Base-by-base conservation (phyloP, 345 rosid genomes). In the Gossypium rotundifolium region DNA sequence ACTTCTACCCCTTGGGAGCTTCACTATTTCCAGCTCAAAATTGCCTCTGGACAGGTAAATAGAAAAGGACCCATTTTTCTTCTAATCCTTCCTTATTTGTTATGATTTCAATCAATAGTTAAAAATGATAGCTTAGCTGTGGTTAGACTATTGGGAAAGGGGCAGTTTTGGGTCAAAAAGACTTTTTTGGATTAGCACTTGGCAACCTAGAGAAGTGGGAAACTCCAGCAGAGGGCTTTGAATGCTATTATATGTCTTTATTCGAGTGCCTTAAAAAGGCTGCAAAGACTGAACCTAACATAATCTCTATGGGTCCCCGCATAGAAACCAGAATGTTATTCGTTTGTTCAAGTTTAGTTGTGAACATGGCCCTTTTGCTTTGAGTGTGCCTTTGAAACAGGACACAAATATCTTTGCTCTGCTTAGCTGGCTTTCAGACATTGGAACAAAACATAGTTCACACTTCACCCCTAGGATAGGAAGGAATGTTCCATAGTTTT, bases 31-130 rank as follows among this genome's bases (percentile, higher is more conserved):
- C 94, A 84, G 87, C 98, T 93, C 74, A 84, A 78, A 38, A 72
- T 95, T 45, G 94, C 97, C 74, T 86, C 98, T 42, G 98, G 98
- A 12, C 90, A 86, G 87, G 98, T 90, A 82, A 83, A 59, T 20
- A 5, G 71, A 11, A 13, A 3, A 18, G 11, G 29, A 20, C 16
- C 17, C 61, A 5, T 23, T 22, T 29, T 1, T 14, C 9, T 5
- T 11, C 17, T 48, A 8, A 33, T 40, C 65, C 57, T 23, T 4
- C 25, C 8, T 16, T 51, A 16, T 51, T 51, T 33, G 62, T 29
- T 51, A 29, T 54, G 45, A 7, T 33, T 29, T 70, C 49, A 29
- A 71, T 33, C 2, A 14, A 0, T 45, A 53, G 84, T 75, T 27
- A 49, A 70, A 62, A 45, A 45, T 49, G 46, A 76, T 81, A 20